phyloP scores from a whole-genome alignment of 2,329 filamentous ascomycete genomes.

The Ciborinia camelliae region DNA sequence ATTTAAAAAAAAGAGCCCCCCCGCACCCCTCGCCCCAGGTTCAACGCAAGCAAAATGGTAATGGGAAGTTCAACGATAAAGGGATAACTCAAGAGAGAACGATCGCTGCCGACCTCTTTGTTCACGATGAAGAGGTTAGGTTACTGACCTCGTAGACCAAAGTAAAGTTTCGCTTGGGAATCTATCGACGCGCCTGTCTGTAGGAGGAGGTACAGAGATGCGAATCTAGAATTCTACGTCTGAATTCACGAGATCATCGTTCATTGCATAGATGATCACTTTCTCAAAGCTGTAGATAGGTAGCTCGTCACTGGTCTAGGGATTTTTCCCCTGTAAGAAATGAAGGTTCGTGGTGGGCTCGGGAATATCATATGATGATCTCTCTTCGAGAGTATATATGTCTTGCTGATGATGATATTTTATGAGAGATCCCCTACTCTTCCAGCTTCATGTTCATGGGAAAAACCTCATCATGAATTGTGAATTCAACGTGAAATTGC shows the following conservation, averaged over 20 bases:
- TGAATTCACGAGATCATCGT: conserved; percentile 1
- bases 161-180: not conserved
- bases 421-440: not conserved
- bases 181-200: conserved; percentile 27
- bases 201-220: conserved; percentile 16
- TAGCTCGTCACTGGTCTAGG: not conserved
- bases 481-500: not conserved
- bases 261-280: not conserved
- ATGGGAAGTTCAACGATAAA: no score
- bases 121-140: not conserved
- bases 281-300: conserved; percentile 1
- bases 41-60: no score
- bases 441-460: not conserved
- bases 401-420: not conserved
- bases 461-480: not conserved
- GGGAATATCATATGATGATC: not conserved
- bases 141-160: no score
- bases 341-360: not conserved
- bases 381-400: not conserved
- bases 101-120: no score
- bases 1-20: no score
- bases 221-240: not conserved
- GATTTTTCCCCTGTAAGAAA: not conserved
- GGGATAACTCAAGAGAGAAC: no score
- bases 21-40: no score